These are phyloP conservation scores for Adansonia rubrostipa DNA, from an alignment of 441 rosid genomes.

Conservation along the genomic window DNA sequence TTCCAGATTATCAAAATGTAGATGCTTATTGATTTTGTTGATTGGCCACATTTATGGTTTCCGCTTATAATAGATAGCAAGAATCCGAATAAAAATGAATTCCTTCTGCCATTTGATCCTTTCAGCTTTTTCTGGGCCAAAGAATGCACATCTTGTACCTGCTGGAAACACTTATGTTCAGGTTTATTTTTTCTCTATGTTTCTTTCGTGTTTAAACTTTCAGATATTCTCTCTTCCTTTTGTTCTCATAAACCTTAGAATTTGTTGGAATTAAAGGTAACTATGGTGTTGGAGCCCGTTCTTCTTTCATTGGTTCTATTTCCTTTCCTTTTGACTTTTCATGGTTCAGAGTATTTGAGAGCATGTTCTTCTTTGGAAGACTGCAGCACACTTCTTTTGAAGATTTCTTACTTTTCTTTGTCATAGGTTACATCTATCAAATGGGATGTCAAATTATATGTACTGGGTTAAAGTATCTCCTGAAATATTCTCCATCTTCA, in stretches of 20 bases:
- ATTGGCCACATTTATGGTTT: conserved; percentile 5
- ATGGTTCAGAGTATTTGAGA: conserved; percentile 19
- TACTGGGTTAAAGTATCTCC: not conserved
- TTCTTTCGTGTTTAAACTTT: conserved; percentile 13
- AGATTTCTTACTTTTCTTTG: not conserved
- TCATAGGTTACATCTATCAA: not conserved
- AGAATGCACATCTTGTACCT: conserved; percentile 57
- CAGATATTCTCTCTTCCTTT: conserved; percentile 16
- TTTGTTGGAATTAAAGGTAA: not conserved
- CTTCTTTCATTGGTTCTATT: not conserved
- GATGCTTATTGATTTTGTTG: conserved; percentile 25
- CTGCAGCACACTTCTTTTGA: not conserved
- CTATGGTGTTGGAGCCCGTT: not conserved
- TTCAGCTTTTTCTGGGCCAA: conserved; percentile 67
- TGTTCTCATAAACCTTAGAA: conserved; percentile 3
- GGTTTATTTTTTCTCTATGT: conserved; percentile 36
- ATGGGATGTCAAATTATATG: not conserved
- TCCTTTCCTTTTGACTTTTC: not conserved
- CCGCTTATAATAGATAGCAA: not conserved
- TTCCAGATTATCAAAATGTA: conserved; percentile 11
- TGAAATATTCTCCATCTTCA: not conserved
- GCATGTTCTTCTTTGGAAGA: not conserved
- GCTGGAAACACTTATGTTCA: conserved; percentile 70
- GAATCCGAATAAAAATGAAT: conserved; percentile 18
- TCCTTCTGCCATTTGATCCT: conserved; percentile 30